These are phyloP conservation scores for Aphanoascus verrucosus DNA, from an alignment of 2,329 filamentous ascomycete genomes.

Conservation along the genomic window DNA sequence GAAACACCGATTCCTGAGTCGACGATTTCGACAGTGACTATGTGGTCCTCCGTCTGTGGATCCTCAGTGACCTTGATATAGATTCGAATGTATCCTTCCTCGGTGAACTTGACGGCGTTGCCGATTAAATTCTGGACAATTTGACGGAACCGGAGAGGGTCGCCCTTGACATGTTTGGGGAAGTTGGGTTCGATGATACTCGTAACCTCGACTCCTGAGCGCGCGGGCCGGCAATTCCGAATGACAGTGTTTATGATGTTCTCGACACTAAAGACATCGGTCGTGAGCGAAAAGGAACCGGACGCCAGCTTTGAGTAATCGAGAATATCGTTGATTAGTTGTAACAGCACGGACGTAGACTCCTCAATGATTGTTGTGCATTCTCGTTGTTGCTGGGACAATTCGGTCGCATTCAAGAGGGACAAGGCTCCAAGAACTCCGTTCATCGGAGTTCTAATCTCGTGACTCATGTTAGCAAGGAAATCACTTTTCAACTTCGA, in stretches of 20 bases:
- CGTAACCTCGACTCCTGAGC: constrained; percentile 39
- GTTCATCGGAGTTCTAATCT: constrained; percentile 55
- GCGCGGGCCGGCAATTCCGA: constrained; percentile 40
- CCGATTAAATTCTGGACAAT: constrained; percentile 52
- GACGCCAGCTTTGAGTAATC: constrained; percentile 55
- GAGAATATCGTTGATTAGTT: constrained; percentile 56
- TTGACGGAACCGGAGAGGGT: constrained; percentile 51
- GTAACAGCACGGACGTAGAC: constrained; percentile 48
- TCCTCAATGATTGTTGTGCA: constrained; percentile 49
- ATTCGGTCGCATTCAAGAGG: constrained; percentile 45
- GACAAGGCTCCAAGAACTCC: constrained; percentile 51
- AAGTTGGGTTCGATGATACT: constrained; percentile 38
- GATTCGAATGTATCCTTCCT: constrained; percentile 44
- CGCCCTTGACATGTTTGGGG: constrained; percentile 43
- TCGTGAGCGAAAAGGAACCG: constrained; percentile 47
- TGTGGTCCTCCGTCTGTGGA: constrained; percentile 28
- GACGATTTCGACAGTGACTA: constrained; percentile 43
- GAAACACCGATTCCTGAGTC: constrained; percentile 48
- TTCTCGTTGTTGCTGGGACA: constrained; percentile 47
- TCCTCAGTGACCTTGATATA: constrained; percentile 33
- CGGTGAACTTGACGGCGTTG: constrained; percentile 54
- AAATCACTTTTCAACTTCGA: constrained; percentile 53
- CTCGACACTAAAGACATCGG: constrained; percentile 43
- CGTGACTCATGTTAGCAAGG: constrained; percentile 53
- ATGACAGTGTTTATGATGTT: constrained; percentile 40